A percentile compares a stretch with the other conserved stretches of the same genome.
phyloP scores from a whole-genome alignment of 2,329 filamentous ascomycete species.

The Talaromyces sp. region DNA sequence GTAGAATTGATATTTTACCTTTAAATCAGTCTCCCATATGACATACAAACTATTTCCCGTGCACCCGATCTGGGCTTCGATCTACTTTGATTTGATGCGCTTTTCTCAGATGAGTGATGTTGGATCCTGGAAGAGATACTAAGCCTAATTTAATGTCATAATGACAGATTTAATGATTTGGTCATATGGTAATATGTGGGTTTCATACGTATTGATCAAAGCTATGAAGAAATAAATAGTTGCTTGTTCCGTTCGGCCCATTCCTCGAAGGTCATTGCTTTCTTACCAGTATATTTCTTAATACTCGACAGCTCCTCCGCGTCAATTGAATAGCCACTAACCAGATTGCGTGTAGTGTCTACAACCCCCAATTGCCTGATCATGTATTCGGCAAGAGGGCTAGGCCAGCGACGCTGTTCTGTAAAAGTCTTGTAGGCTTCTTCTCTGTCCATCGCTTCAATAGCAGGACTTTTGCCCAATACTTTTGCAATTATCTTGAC shows the following conservation, averaged over 20 bases:
- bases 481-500: slow-evolving; percentile 28
- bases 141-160: no score
- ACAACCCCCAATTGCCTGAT: background rate
- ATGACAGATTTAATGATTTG: no score
- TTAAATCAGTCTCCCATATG: no score
- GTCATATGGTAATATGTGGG: no score
- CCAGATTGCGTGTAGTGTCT: background rate
- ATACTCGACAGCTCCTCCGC: background rate
- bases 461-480: slow-evolving; percentile 25
- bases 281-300: background rate
- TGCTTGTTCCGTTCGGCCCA: background rate
- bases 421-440: background rate
- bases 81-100: no score
- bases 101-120: no score
- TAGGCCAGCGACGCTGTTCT: background rate
- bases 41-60: no score
- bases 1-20: no score
- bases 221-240: background rate
- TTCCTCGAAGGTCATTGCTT: background rate
- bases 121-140: no score
- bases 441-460: background rate
- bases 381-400: background rate
- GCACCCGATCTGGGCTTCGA: no score
- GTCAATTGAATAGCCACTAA: background rate
- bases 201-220: no score